Evolutionary conservation across 1,284 basidiomycete genomes (phyloP), one percentile per base, ranked within the genome.

Genomic region (Volvariella volvacea): DNA sequence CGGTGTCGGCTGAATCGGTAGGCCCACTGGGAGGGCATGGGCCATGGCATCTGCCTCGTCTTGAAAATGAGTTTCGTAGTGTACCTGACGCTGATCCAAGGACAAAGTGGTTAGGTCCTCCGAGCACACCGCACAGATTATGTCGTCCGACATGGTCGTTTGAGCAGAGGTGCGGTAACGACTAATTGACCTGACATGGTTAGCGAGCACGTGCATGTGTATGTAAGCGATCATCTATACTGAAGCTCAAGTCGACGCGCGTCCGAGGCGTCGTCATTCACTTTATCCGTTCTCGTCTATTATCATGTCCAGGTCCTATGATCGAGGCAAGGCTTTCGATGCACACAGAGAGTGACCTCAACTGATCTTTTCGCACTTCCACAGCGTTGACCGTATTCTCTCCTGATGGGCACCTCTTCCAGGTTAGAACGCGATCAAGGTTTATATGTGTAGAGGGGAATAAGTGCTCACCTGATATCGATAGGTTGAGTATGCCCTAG

Each of bases 401-500:
- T 16, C 92, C 92, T 47, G 92, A 95, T 71, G 92, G 92, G 6
- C 92, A 94, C 67, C 68, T 94, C 55, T 92, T 93, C 74, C 90
- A 93, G 76, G 89, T 86, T 55, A 50, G 67, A 51, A 47, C 42
- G 39, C 22, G 36, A 36, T 41, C 43, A 46, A 49, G 41, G 38
- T 25, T 15, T 22, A 14, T 33, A n/a, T n/a, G 25, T 17, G 43
- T 34, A n/a, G n/a, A n/a, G n/a, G 25, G 25, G 6, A 34, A 25
- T 36, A 41, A 42, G 34, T 46, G 45, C 34, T 38, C 33, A 30
- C 22, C 39, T 31, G n/a, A 38, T 47, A 52, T 42, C 52, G 43
- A 47, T 47, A 96, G 89, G 96, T 99, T 55, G 96, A 99, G 70
- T 99, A 99, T 66, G 96, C 96, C 4, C 72, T 88, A 17, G 96